Percentiles rank a stretch among this genome's conserved stretches.
Evolutionary conservation across 495 filamentous ascomycete species (phyloP).

Genomic region (Apiosordaria backusii): DNA sequence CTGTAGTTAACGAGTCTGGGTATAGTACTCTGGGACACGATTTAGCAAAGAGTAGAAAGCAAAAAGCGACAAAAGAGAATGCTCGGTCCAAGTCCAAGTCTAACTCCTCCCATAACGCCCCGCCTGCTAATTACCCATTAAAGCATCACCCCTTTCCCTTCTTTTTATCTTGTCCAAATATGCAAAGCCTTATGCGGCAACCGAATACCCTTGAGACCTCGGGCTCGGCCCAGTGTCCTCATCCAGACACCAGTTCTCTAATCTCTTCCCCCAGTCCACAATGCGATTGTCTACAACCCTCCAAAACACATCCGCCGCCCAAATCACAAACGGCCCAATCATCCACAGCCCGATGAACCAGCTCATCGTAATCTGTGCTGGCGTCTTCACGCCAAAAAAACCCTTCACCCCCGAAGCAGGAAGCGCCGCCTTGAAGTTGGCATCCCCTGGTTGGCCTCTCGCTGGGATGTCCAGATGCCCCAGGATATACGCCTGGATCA

Average conservation of each 20-base stretch:
- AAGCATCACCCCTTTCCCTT: background rate
- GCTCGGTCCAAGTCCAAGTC: background rate
- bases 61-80: background rate
- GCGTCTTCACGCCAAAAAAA: slow-evolving; percentile 50
- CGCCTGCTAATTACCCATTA: background rate
- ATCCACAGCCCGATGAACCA: slow-evolving; percentile 50
- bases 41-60: background rate
- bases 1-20: background rate
- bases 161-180: background rate
- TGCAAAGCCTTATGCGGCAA: background rate
- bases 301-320: slow-evolving; percentile 59
- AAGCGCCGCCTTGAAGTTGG: slow-evolving; percentile 27
- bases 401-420: slow-evolving; percentile 46
- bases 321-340: slow-evolving; percentile 51
- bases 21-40: background rate
- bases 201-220: slow-evolving; percentile 14
- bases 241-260: slow-evolving; percentile 43
- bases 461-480: slow-evolving; percentile 23
- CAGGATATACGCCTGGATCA: slow-evolving; percentile 48
- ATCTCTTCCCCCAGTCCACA: slow-evolving; percentile 52
- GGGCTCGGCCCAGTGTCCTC: slow-evolving; percentile 25
- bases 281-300: slow-evolving; percentile 55
- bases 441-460: slow-evolving; percentile 19
- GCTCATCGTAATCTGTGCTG: slow-evolving; percentile 48
- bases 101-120: background rate